These are phyloP conservation scores for Avena eriantha DNA, from an alignment of 176 grass and related monocot genomes.

Conservation along the genomic window DNA sequence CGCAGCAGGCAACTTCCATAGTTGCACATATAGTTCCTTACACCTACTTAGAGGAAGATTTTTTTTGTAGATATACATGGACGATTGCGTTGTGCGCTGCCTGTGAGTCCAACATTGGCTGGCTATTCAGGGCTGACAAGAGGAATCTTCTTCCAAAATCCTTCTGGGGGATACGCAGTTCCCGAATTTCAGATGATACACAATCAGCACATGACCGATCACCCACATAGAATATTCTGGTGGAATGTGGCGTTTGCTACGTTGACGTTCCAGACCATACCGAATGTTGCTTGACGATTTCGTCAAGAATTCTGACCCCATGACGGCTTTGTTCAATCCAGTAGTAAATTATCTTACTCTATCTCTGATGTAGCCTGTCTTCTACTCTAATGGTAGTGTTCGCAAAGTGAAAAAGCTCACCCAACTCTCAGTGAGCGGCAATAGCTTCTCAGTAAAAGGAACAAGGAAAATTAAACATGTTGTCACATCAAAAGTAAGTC, in stretches of 20 bases:
- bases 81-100: slow-evolving; percentile 56
- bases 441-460: not conserved
- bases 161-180: slow-evolving; percentile 86
- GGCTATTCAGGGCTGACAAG: slow-evolving; percentile 69
- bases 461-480: not conserved
- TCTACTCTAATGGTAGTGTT: too few species aligned
- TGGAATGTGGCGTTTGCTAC: not conserved
- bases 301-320: not conserved
- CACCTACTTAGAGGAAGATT: not conserved
- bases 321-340: too few species aligned
- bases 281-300: not conserved
- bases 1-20: not conserved
- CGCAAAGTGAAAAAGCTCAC: too few species aligned
- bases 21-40: not conserved
- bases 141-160: slow-evolving; percentile 79
- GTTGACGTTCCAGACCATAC: not conserved
- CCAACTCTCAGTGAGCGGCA: not conserved
- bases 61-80: slow-evolving; percentile 75
- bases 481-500: not conserved
- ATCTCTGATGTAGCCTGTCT: not conserved
- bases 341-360: not conserved
- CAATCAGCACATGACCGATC: slow-evolving; percentile 8
- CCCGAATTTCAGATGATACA: slow-evolving; percentile 70
- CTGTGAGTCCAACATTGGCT: slow-evolving; percentile 77
- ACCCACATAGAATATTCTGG: not conserved